phyloP scores from a whole-genome alignment of 148 eudicot genomes.

The Silene conica region DNA sequence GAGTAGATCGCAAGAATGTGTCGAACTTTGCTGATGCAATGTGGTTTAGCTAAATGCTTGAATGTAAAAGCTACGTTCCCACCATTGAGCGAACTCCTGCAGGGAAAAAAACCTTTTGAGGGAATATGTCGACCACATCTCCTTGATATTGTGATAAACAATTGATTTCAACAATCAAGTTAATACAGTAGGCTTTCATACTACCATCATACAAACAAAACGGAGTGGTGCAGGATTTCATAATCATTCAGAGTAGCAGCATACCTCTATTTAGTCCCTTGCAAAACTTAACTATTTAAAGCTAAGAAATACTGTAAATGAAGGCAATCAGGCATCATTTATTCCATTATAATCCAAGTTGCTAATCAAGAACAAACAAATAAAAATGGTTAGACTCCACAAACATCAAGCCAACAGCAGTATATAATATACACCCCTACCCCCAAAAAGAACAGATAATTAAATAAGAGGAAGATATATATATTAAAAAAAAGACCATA shows the following conservation, averaged over 20 bases:
- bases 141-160: not conserved
- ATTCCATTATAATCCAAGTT: not conserved
- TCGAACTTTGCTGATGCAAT: not conserved
- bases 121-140: no score
- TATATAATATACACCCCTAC: slow-evolving; percentile 2
- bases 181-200: not conserved
- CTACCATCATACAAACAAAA: not conserved
- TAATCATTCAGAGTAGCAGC: not conserved
- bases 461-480: not conserved
- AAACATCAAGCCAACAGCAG: not conserved
- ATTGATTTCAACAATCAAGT: not conserved
- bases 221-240: not conserved
- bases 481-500: not conserved
- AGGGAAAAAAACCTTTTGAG: no score
- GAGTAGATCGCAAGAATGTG: not conserved
- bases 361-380: not conserved
- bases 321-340: not conserved
- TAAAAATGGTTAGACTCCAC: not conserved
- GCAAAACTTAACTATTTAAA: not conserved
- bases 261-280: not conserved
- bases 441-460: not conserved
- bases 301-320: not conserved
- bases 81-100: not conserved
- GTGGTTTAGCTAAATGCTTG: not conserved
- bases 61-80: not conserved